These are phyloP conservation scores for Lichtheimia hyalospora DNA, from an alignment of 371 early-diverging fungal species.

Conservation along the genomic window DNA sequence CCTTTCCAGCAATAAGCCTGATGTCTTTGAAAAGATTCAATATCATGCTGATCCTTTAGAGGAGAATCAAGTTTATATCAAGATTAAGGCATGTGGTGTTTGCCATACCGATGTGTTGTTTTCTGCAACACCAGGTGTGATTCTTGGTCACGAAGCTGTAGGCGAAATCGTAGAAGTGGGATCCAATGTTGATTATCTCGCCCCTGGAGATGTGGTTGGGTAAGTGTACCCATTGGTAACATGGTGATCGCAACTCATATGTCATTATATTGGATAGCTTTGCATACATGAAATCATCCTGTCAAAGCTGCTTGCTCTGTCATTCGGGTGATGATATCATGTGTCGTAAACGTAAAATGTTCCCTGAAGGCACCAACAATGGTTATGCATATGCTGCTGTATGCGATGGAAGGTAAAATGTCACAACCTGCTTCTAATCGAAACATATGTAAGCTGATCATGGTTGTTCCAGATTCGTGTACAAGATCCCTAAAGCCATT, in stretches of 20 bases:
- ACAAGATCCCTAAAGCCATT: slow-evolving; percentile 55
- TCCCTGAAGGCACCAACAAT: slow-evolving; percentile 48
- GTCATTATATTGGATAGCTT: slow-evolving; percentile 1
- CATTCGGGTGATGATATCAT: slow-evolving; percentile 43
- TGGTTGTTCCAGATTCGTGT: slow-evolving; percentile 35
- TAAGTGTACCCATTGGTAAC: neutral
- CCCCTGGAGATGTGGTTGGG: slow-evolving; percentile 56
- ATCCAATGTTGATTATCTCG: slow-evolving; percentile 35
- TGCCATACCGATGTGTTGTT: slow-evolving; percentile 51
- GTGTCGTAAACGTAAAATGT: slow-evolving; percentile 42
- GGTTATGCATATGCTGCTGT: slow-evolving; percentile 46
- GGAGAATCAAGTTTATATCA: slow-evolving; percentile 30
- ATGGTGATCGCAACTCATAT: neutral
- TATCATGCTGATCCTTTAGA: slow-evolving; percentile 15
- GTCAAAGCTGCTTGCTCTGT: slow-evolving; percentile 44
- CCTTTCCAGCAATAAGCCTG: slow-evolving; percentile 5
- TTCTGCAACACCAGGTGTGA: slow-evolving; percentile 19
- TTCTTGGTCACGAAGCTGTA: slow-evolving; percentile 55
- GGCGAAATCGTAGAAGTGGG: slow-evolving; percentile 48
- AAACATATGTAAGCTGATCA: neutral
- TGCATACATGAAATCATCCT: slow-evolving; percentile 42
- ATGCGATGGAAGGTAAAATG: slow-evolving; percentile 41
- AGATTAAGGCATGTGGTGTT: slow-evolving; percentile 54
- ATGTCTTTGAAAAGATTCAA: slow-evolving; percentile 17
- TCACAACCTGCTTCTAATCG: no score